Evolutionary conservation across 352 stramenopile species (phyloP), one percentile per base, ranked within the genome.

Genomic region (Globisporangium radiosum): DNA sequence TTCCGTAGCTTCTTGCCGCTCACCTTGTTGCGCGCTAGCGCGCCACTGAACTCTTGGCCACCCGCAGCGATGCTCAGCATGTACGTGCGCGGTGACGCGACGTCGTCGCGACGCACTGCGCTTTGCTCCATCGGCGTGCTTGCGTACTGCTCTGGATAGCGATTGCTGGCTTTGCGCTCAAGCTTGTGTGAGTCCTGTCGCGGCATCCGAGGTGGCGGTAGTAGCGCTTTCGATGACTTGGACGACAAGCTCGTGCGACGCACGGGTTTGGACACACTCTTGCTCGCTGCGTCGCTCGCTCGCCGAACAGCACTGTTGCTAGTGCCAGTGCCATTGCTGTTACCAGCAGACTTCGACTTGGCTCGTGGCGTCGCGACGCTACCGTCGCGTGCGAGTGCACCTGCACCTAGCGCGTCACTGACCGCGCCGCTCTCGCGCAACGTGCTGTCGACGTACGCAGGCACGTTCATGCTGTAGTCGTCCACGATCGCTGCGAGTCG

Each of bases 351-450:
- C 39, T 57, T 56, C 54, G 40, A 14, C 9, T 56, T 61, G 50
- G 6, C 8, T 4, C 48, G 53, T n/a, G 60, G 60, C 1, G 60
- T 57, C 9, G 36, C 40, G 13, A 7, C 50, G 17, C 60, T 39
- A 38, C 19, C 40, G 3, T 61, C 60, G 8, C 60, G 60, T 33
- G 25, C 47, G 48, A 39, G 43, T 13, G 36, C 45, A 17, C 33
- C 40, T 1, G n/a, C 5, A 6, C 47, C 40, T 17, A 39, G 25
- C 8, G 17, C 10, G n/a, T 50, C 48, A 14, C 5, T 52, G 8
- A 79, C 56, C 33, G 62, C 58, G 1, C 73, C 75, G 8, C 60
- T 53, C 9, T 84, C 77, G 0, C 64, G 66, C 37, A 90, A 56
- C 38, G 68, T 68, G 7, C 19, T 38, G n/a, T 90, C 79, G 7